A percentile compares a stretch with the other conserved stretches of the same genome.
Conservation (phyloP, 192 early-diverging fungal genomes). For the Coemansia sp. region DNA sequence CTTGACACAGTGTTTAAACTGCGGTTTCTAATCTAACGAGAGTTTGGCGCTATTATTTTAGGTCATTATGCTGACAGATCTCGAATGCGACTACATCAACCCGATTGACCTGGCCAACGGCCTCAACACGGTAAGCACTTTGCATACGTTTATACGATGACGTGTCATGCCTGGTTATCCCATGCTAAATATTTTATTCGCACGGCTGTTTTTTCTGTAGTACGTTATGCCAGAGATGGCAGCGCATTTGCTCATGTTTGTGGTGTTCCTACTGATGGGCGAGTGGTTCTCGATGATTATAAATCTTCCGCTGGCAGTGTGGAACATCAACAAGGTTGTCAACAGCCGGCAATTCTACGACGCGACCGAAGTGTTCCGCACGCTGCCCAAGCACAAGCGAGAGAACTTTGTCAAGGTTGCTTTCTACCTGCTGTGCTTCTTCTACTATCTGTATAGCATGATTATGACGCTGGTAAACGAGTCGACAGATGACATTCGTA, state of each 20-base stretch:
- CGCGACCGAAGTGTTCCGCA: conserved; percentile 98
- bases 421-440: conserved; percentile 94
- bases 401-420: conserved; percentile 97
- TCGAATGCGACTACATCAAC: conserved; percentile 99
- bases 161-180: background rate
- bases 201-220: conserved; percentile 47
- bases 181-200: conserved; percentile 1
- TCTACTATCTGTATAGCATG: conserved; percentile 84
- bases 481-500: conserved; percentile 35
- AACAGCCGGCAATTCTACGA: conserved; percentile 92
- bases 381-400: conserved; percentile 87
- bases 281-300: conserved; percentile 83
- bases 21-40: background rate
- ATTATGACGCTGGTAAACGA: conserved; percentile 59
- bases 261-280: conserved; percentile 82
- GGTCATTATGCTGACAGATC: conserved; percentile 78
- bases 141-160: background rate
- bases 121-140: conserved; percentile 78
- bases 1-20: background rate
- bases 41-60: conserved; percentile 8
- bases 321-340: conserved; percentile 83
- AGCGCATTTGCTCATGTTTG: conserved; percentile 77
- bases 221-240: conserved; percentile 94
- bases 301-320: conserved; percentile 83
- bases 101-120: conserved; percentile 97